Evolutionary conservation across 345 rosid species (phyloP), one percentile per base, ranked within the genome.

Genomic region (Linum usitatissimum): DNA sequence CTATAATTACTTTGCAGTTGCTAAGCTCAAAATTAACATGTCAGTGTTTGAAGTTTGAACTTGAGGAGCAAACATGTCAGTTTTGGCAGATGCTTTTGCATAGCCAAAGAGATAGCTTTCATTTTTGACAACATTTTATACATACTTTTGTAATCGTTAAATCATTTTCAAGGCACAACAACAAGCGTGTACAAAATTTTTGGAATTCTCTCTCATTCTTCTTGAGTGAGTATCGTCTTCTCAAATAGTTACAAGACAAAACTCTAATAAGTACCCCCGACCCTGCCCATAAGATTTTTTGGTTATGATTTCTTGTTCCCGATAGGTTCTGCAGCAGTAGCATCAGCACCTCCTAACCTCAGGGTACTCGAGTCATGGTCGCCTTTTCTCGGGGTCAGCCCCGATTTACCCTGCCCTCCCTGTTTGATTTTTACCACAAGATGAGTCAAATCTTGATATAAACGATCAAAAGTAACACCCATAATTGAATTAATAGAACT

Each of bases 371-470:
- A 68, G 70, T 76, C 86, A 61, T 59, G 69, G 70, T 83, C 71
- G 18, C 78, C 67, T 75, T 71, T 78, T 72, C 66, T 86, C 13
- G 76, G 68, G 38, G 74, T 65, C 40, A 57, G 73, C 59, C 75
- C 78, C 59, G 66, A 69, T 79, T 80, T 86, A 66, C 62, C 62
- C 66, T 76, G 85, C 57, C 76, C 78, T 66, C 78, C 60, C 19
- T 59, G 68, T 21, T 51, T 48, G 36, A 59, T 15, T 70, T 55
- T 68, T 53, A 45, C 51, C 51, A 45, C 8, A 45, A 10, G 2
- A 45, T 45, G 4, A 45, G 38, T 34, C 38, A 34, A 34, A 0
- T 1, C 3, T 34, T 34, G 38, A 34, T 34, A 34, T 34, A 34
- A 5, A 34, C 38, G 38, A 34, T 34, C 6, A 34, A 34, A 34